Evolutionary conservation across 352 stramenopile species (phyloP), one percentile per base, ranked within the genome.

Genomic region (Thraustotheca clavata): DNA sequence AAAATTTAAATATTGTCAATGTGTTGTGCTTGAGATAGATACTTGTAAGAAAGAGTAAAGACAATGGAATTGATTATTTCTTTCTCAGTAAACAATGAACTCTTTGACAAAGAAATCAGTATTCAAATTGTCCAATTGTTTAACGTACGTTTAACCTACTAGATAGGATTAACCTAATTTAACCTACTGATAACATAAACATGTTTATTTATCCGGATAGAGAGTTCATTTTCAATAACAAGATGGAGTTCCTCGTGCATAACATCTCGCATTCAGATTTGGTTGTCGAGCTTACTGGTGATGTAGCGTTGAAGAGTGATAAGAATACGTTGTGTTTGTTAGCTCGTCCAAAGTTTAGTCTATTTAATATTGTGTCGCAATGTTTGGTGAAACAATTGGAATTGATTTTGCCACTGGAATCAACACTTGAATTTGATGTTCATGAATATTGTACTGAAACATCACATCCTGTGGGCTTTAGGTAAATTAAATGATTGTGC

Each of bases 201-300:
- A 9, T 20, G 27, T 50, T 50, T 22, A 31, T 24, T 26, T 31
- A 52, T 52, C 43, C 43, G 43, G 43, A 52, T 52, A 52, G 34
- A 14, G n/a, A 24, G n/a, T 24, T 31, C 11, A 14, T 50, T 50
- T 14, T 24, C 43, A 11, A 52, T 27, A 24, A 33, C 38, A 41
- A 55, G 24, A 91, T 98, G 70, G 95, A 98, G 71, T 89, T 98
- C 55, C 77, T 98, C 24, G 88, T 98, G 65, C 92, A 98, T 80
- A 98, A 98, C 76, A 94, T 98, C 63, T 97, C 90, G 50, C 95
- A 98, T 72, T 97, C 92, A 49, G 95, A 98, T 74, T 70, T 98
- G 18, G 81, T 98, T 20, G 75, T 98, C 22, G 82, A 94, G 76
- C 82, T 94, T 66, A 88, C 80, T 63, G 89, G 84, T 77, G 60